Evolutionary conservation across 129 eudicot genomes (phyloP), one percentile per base, ranked within the genome.

Genomic region (Pulicaria dysenterica): DNA sequence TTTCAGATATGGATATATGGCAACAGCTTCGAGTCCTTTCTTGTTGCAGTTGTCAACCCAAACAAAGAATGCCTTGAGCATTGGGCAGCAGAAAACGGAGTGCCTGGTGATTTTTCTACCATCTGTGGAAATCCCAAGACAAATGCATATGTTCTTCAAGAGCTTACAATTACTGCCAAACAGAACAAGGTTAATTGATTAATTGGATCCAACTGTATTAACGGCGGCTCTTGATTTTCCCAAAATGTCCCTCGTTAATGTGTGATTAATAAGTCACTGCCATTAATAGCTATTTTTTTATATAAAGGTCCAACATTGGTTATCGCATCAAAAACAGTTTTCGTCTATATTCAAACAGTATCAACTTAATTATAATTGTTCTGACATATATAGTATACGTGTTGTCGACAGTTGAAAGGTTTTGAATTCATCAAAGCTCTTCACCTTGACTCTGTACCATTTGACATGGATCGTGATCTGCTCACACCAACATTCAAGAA

Each of bases 1-100:
- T 80, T 83, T 58, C 91, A 94, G 99, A 81, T 95, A 74, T 95
- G 97, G 96, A 74, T 95, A 15, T 90, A 95, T 49, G 99, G 99
- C 24, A 88, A 83, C 78, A 95, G 99, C 88, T 95, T 68, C 17
- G 85, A 90, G 80, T 90, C 99, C 38, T 84, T 81, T 80, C 94
- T 95, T 36, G 96, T 95, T 65, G 97, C 97, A 14, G 87, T 95
- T 67, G 87, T 80, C 58, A 95, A 95, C 81, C 99, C 99, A 46
- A 90, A 90, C 63, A 63, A 74, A 70, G 88, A 86, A 72, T 71
- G 63, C n/a, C 92, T 95, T 44, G 84, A 86, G 78, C 43, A n/a
- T 0, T 95, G 99, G 99, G 99, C 96, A 36, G 75, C 79, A 55
- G 81, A 73, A 44, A 86, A 90, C 57, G 87, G 85, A 77, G 74